Conservation (phyloP, 768 basidiomycete species). For the Gymnopilus dilepis region DNA sequence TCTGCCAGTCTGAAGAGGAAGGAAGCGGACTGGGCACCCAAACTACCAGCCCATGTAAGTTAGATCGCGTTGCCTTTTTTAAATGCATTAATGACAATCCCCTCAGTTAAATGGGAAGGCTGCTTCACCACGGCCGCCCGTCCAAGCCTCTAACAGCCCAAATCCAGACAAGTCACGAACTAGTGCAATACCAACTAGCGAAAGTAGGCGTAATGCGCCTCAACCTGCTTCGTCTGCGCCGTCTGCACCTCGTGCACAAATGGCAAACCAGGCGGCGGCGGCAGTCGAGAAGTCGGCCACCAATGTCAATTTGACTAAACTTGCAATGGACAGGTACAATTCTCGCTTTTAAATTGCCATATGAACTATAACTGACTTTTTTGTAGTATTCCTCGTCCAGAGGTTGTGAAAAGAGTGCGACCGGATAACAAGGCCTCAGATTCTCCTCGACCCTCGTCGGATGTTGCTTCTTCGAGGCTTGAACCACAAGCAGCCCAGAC, state of each 20-base stretch:
- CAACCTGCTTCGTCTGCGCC: slow-evolving; percentile 47
- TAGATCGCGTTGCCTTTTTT: neutral
- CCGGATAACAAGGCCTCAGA: slow-evolving; percentile 43
- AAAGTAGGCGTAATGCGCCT: slow-evolving; percentile 41
- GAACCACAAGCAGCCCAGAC: slow-evolving; percentile 19
- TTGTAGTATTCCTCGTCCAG: slow-evolving; percentile 74
- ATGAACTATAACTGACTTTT: slow-evolving; percentile 11
- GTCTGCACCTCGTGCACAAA: slow-evolving; percentile 64
- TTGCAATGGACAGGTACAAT: slow-evolving; percentile 69
- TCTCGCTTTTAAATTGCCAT: neutral
- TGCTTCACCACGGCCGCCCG: slow-evolving; percentile 37
- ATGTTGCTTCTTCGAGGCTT: slow-evolving; percentile 16
- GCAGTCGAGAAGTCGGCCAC: slow-evolving; percentile 32
- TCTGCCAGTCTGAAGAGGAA: slow-evolving; percentile 77
- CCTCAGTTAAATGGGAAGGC: slow-evolving; percentile 35
- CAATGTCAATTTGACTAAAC: slow-evolving; percentile 51
- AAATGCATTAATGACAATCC: neutral
- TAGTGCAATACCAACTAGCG: slow-evolving; percentile 34
- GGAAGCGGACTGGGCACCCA: slow-evolving; percentile 59
- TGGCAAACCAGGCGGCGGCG: slow-evolving; percentile 34
- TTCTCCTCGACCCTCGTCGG: slow-evolving; percentile 36
- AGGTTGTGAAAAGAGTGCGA: slow-evolving; percentile 71
- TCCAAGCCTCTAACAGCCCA: slow-evolving; percentile 39
- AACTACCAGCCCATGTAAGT: slow-evolving; percentile 33
- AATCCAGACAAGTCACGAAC: slow-evolving; percentile 48